Evolutionary conservation across 2,329 filamentous ascomycete species (phyloP), one percentile per base, ranked within the genome.

Genomic region (Alternaria alternata): DNA sequence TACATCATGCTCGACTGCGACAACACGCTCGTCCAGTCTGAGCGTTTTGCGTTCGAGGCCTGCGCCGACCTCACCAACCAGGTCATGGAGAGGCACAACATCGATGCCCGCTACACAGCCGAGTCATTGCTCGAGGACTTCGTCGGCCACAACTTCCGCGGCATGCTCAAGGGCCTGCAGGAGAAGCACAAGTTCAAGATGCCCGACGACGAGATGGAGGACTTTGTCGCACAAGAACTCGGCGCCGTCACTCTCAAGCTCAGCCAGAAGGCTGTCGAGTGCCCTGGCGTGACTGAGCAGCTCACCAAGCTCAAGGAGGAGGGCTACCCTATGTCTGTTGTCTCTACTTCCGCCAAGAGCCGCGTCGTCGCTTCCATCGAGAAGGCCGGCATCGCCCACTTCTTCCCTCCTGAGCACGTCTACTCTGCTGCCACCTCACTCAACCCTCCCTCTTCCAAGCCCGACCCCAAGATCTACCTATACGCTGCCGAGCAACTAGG

Each of bases 21-120:
- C 87, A 97, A 97, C 86, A 97, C 93, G 66, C 92, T 97, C 78
- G 93, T 95, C 78, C 88, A 95, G 72, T 96, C 92, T 55, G 94
- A 97, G 84, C 89, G 91, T 74, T 86, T 96, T 71, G 93, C 93
- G 77, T 96, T 97, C 79, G 92, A 94, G 82, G 93, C 92, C 69
- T 96, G 92, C 80, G 92, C 93, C 73, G 91, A 92, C 62, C 88
- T 97, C 66, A 90, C 93, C 84, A 97, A 97, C 82, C 85, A 93
- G 79, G 92, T 96, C 78, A 88, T 94, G 77, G 84, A 85, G 70
- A 85, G 86, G 74, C 85, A 90, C 74, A 82, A 84, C 71, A 83
- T 92, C 72, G 74, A 84, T 26, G 84, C 87, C 70, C 87, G 86
- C 76, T 97, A 96, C 84, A 93, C 91, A 4, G 91, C 91, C 74